Conservation (phyloP, 2,329 filamentous ascomycete genomes). For the Aspergillus ustus region DNA sequence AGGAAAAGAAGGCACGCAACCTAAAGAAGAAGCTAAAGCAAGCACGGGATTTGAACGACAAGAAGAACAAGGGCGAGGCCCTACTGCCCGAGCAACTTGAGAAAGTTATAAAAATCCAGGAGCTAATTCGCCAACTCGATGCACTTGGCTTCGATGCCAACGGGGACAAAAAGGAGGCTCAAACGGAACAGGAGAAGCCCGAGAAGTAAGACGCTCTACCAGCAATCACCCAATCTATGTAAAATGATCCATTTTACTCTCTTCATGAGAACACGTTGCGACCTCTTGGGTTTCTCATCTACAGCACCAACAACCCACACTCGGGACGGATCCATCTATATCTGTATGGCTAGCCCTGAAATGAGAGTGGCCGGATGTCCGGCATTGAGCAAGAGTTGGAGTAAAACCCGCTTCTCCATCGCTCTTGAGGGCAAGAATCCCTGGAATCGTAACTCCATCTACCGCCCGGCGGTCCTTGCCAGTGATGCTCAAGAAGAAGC, state of each 20-base stretch:
- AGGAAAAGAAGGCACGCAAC: constrained; percentile 89
- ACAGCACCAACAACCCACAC: background rate
- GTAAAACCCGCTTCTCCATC: background rate
- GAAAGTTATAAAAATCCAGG: constrained; percentile 96
- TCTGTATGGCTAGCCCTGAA: background rate
- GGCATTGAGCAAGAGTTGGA: background rate
- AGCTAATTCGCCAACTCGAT: constrained; percentile 87
- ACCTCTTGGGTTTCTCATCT: background rate
- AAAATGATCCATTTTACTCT: background rate
- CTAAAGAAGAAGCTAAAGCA: constrained; percentile 95
- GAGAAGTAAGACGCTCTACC: constrained; percentile 10
- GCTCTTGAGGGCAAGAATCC: background rate
- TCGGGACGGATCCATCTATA: background rate
- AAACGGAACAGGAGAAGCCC: constrained; percentile 22
- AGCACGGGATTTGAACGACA: constrained; percentile 84
- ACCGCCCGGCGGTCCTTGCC: background rate
- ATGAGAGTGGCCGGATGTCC: background rate
- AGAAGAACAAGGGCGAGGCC: constrained; percentile 83
- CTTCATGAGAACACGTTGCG: background rate
- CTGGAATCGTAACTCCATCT: background rate
- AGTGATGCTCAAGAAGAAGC: background rate
- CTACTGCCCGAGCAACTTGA: constrained; percentile 93
- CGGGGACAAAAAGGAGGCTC: constrained; percentile 62
- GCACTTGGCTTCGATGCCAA: constrained; percentile 81
- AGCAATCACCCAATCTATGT: background rate